Evolutionary conservation across 306 rosid species (phyloP).

Genomic region (Amphicarpaea edgeworthii): DNA sequence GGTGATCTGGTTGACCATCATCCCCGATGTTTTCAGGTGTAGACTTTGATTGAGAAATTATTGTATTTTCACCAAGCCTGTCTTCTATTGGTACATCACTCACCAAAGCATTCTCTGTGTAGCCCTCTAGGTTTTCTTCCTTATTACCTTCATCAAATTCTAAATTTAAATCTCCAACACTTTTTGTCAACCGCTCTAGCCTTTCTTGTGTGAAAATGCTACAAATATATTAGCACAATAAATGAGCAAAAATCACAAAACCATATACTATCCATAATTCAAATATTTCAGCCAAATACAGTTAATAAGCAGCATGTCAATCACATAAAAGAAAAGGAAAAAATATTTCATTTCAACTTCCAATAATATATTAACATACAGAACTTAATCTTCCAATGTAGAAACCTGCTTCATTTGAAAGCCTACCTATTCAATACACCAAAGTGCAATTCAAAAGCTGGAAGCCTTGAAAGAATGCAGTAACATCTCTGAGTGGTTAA

Average conservation of each 20-base stretch:
- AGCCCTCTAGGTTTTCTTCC: constrained; percentile 59
- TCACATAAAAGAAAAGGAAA: no score
- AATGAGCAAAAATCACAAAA: constrained; percentile 38
- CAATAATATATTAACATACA: no score
- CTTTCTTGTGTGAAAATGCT: constrained; percentile 98
- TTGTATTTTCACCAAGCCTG: constrained; percentile 47
- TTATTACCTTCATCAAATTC: constrained; percentile 61
- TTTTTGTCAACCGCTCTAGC: constrained; percentile 82
- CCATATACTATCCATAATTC: not conserved
- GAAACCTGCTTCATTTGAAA: no score
- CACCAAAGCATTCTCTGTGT: constrained; percentile 49
- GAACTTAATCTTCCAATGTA: no score
- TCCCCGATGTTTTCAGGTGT: constrained; percentile 50
- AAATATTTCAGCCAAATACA: no score
- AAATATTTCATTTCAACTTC: no score
- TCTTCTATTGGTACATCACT: constrained; percentile 53
- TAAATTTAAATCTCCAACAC: constrained; percentile 68
- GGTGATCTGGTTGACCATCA: constrained; percentile 54
- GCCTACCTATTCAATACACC: constrained; percentile 89
- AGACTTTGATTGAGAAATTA: constrained; percentile 52
- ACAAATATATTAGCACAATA: constrained; percentile 55
- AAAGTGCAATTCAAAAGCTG: constrained; percentile 92
- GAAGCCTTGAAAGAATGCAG: constrained; percentile 93
- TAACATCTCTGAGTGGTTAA: constrained; percentile 93
- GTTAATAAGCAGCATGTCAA: no score